These are phyloP conservation scores for Lactarius pseudohatsudake DNA, from an alignment of 768 basidiomycete genomes.

Conservation along the genomic window DNA sequence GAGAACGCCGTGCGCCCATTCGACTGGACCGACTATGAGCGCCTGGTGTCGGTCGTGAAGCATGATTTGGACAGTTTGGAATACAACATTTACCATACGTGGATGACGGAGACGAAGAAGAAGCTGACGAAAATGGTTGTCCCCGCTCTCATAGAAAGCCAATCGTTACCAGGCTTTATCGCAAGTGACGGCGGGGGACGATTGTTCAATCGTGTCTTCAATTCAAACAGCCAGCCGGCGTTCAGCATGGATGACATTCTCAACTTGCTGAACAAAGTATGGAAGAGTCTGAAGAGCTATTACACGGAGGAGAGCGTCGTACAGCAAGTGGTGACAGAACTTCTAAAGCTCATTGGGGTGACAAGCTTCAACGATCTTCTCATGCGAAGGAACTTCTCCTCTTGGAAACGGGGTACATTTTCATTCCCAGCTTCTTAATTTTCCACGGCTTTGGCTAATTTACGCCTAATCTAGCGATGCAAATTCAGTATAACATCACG, in stretches of 20 bases:
- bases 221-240: constrained; percentile 83
- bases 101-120: constrained; percentile 99
- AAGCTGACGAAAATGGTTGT: constrained; percentile 96
- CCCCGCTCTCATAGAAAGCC: constrained; percentile 97
- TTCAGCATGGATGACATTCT: constrained; percentile 98
- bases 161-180: constrained; percentile 96
- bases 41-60: constrained; percentile 95
- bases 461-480: constrained; percentile 74
- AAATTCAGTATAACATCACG: constrained; percentile 99
- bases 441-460: constrained; percentile 5
- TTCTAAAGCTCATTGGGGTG: constrained; percentile 93
- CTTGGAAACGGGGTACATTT: constrained; percentile 93
- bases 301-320: constrained; percentile 98
- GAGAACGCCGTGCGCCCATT: constrained; percentile 90
- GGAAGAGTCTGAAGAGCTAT: constrained; percentile 97
- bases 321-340: constrained; percentile 92
- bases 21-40: constrained; percentile 97
- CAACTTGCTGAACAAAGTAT: constrained; percentile 94
- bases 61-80: constrained; percentile 98
- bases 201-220: constrained; percentile 90
- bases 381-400: constrained; percentile 98
- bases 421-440: neutral
- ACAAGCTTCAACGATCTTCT: constrained; percentile 97
- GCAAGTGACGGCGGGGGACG: constrained; percentile 92
- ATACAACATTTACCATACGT: constrained; percentile 99